These are phyloP conservation scores for Xerocomus cyaneibrunnescens DNA, from an alignment of 1,284 basidiomycete genomes.

Conservation along the genomic window DNA sequence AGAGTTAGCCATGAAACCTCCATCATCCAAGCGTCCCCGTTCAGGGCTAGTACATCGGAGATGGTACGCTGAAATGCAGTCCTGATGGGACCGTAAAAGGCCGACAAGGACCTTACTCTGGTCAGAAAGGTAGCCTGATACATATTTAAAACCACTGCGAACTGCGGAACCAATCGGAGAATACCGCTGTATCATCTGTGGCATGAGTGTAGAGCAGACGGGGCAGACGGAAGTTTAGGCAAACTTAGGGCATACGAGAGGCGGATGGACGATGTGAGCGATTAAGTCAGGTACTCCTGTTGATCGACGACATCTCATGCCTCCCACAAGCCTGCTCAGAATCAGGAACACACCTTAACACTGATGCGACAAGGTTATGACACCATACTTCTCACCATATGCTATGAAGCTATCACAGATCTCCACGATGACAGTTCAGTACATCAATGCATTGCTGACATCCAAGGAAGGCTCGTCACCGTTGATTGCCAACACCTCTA, in stretches of 20 bases:
- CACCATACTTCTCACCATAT: not conserved
- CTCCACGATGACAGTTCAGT: not conserved
- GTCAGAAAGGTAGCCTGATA: not conserved
- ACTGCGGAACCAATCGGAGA: not conserved
- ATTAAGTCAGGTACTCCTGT: not conserved
- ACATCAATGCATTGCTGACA: not conserved
- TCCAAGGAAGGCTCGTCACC: not conserved
- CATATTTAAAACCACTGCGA: not conserved
- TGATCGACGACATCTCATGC: not conserved
- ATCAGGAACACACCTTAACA: not conserved
- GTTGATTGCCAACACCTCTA: not conserved
- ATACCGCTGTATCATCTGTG: too few species aligned
- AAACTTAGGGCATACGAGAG: too few species aligned
- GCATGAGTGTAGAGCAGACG: too few species aligned
- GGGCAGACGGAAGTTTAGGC: too few species aligned
- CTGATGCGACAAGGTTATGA: not conserved
- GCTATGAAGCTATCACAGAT: not conserved
- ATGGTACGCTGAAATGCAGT: not conserved
- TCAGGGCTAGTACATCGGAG: not conserved
- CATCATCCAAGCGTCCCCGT: not conserved
- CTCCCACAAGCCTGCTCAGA: not conserved
- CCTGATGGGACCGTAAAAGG: not conserved
- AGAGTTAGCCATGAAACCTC: not conserved
- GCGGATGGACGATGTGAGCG: not conserved
- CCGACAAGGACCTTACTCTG: not conserved